Conservation (phyloP, 2,329 filamentous ascomycete species). For the Fusarium chaquense region DNA sequence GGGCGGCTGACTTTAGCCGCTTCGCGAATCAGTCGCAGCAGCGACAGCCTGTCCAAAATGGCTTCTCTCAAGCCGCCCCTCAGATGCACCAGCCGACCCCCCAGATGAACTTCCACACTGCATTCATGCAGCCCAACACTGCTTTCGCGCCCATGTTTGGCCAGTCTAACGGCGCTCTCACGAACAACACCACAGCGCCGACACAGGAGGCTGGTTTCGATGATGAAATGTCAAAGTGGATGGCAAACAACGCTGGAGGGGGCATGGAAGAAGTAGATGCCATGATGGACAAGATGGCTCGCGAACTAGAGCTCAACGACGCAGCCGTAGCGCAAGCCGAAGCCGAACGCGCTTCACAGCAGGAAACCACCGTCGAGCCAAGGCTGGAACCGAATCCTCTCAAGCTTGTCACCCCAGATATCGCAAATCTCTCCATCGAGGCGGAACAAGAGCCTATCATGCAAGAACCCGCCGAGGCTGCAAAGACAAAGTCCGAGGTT, state of each 20-base stretch:
- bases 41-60: slow-evolving; percentile 38
- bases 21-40: slow-evolving; percentile 49
- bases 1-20: slow-evolving; percentile 55
- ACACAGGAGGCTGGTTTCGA: slow-evolving; percentile 55
- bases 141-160: slow-evolving; percentile 50
- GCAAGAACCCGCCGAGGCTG: slow-evolving; percentile 20
- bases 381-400: slow-evolving; percentile 11
- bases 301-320: slow-evolving; percentile 56
- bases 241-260: slow-evolving; percentile 51
- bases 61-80: slow-evolving; percentile 38
- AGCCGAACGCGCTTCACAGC: slow-evolving; percentile 13
- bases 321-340: slow-evolving; percentile 45
- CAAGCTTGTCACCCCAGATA: slow-evolving; percentile 50
- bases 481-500: slow-evolving; percentile 53
- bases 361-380: slow-evolving; percentile 14
- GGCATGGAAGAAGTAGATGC: slow-evolving; percentile 57
- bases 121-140: slow-evolving; percentile 48
- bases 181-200: slow-evolving; percentile 40
- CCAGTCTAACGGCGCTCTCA: slow-evolving; percentile 44
- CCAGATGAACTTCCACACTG: slow-evolving; percentile 49
- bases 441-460: slow-evolving; percentile 31
- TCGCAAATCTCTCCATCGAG: slow-evolving; percentile 50
- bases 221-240: slow-evolving; percentile 57
- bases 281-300: slow-evolving; percentile 59
- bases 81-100: slow-evolving; percentile 45